A percentile compares a stretch with the other conserved stretches of the same genome.
Conservation (phyloP, 2,329 filamentous ascomycete genomes). For the Colletotrichum sp. region DNA sequence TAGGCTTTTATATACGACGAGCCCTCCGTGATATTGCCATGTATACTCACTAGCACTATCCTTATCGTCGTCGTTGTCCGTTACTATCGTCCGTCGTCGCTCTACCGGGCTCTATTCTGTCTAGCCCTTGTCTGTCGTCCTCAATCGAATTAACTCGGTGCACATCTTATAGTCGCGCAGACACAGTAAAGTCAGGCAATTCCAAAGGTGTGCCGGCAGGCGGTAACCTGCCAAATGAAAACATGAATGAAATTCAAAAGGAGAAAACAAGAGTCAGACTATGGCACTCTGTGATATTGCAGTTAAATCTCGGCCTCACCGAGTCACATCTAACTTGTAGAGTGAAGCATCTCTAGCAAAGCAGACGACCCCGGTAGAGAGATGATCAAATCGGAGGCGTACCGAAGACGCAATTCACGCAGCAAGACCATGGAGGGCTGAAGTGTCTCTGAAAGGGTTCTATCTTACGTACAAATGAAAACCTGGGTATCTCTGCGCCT, state of each 20-base stretch:
- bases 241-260: not conserved
- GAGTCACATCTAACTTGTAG: not conserved
- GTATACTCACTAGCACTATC: not conserved
- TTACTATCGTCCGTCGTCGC: not conserved
- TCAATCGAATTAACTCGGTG: not conserved
- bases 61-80: not conserved
- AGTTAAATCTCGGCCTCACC: not conserved
- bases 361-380: not conserved
- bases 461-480: not conserved
- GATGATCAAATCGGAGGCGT: not conserved
- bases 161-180: not conserved
- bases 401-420: not conserved
- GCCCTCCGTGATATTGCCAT: not conserved
- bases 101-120: not conserved
- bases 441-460: not conserved
- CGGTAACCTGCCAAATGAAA: not conserved
- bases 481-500: not conserved
- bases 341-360: not conserved
- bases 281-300: not conserved
- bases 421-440: not conserved
- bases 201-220: not conserved
- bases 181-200: not conserved
- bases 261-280: not conserved
- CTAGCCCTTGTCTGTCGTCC: not conserved
- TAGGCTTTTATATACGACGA: not conserved